phyloP scores from a whole-genome alignment of 1,284 basidiomycete species.

The Cystobasidiaceae sp. region DNA sequence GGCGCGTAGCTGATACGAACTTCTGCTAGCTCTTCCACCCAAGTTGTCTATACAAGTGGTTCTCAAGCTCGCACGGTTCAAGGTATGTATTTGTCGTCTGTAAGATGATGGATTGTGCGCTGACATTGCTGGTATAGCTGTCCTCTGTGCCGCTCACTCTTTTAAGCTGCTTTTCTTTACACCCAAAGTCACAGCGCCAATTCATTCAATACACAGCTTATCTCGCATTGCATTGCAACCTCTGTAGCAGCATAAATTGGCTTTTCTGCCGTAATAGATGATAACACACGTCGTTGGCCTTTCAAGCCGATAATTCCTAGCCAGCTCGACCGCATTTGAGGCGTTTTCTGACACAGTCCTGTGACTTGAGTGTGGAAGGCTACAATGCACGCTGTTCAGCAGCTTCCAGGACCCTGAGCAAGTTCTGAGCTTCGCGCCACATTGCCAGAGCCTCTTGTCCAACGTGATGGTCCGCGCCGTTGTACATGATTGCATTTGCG shows the following conservation, averaged over 20 bases:
- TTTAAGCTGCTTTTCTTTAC: conserved; percentile 43
- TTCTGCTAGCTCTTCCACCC: conserved; percentile 94
- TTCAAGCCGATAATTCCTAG: too few relatives aligned
- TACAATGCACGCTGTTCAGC: conserved; percentile 15
- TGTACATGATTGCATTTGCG: conserved; percentile 94
- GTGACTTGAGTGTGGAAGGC: too few relatives aligned
- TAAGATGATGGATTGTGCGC: conserved; percentile 50
- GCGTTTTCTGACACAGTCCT: too few relatives aligned
- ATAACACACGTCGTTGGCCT: too few relatives aligned
- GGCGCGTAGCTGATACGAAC: too few relatives aligned
- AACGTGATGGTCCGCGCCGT: conserved; percentile 55
- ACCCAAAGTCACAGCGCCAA: too few relatives aligned
- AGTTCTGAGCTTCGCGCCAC: conserved; percentile 60
- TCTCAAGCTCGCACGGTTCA: neutral
- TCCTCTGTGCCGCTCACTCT: conserved; percentile 70
- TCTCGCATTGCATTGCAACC: too few relatives aligned
- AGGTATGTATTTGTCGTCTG: conserved; percentile 24
- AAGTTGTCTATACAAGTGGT: conserved; percentile 73
- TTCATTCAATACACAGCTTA: too few relatives aligned
- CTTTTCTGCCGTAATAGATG: too few relatives aligned
- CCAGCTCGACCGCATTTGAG: too few relatives aligned
- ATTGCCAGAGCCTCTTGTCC: conserved; percentile 75
- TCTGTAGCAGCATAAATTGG: too few relatives aligned
- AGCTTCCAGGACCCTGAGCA: conserved; percentile 12
- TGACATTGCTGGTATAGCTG: conserved; percentile 69